These are phyloP conservation scores for Pinus taeda DNA, from an alignment of 75 land plant genomes.

Conservation along the genomic window DNA sequence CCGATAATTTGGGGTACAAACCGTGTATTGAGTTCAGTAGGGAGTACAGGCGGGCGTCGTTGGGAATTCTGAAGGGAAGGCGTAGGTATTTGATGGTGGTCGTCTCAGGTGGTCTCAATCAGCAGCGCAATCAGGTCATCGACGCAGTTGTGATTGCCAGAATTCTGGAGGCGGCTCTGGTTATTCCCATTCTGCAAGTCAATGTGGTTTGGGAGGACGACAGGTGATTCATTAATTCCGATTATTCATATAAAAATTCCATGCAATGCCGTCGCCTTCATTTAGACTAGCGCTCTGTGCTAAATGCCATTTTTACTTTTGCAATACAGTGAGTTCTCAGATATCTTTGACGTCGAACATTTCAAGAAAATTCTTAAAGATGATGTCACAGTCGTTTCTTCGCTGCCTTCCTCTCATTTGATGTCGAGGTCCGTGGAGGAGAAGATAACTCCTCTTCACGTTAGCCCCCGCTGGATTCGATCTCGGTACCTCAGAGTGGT, in stretches of 20 bases:
- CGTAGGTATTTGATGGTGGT: constrained; percentile 78
- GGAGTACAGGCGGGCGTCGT: constrained; percentile 31
- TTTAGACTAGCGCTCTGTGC: no score
- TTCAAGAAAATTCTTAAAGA: constrained; percentile 64
- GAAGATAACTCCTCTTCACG: constrained; percentile 49
- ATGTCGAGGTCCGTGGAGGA: constrained; percentile 50
- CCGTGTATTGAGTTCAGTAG: constrained; percentile 62
- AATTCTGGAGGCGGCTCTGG: constrained; percentile 80
- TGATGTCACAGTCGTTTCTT: constrained; percentile 63
- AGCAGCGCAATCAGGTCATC: constrained; percentile 88
- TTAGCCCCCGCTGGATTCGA: constrained; percentile 67
- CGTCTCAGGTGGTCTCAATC: constrained; percentile 83
- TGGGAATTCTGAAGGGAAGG: constrained; percentile 14
- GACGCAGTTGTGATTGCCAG: constrained; percentile 94
- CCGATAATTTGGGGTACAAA: constrained; percentile 62
- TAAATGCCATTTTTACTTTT: background rate
- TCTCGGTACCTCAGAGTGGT: constrained; percentile 56
- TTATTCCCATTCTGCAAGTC: constrained; percentile 83
- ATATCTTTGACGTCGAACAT: constrained; percentile 72
- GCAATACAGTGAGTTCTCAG: constrained; percentile 66
- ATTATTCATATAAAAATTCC: no score
- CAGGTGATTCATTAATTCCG: background rate
- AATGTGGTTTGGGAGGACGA: constrained; percentile 84
- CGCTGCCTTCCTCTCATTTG: constrained; percentile 74
- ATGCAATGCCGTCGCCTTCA: no score